A percentile compares a stretch with the other conserved stretches of the same genome.
Conservation (phyloP, 768 basidiomycete genomes). For the Amylocystis lapponica region DNA sequence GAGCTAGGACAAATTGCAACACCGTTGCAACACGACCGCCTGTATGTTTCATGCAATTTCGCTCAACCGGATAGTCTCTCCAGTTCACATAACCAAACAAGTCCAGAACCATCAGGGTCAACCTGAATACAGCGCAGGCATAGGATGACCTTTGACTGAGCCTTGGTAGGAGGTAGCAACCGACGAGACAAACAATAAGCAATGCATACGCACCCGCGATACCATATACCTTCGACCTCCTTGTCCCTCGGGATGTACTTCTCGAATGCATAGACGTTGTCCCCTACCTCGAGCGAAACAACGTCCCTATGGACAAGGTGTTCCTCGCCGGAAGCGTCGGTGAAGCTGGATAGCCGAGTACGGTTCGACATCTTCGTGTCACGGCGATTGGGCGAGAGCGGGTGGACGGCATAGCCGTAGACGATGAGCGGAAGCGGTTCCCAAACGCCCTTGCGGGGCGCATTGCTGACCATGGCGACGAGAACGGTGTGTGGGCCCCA, state of each 20-base stretch:
- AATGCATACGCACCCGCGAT: constrained; percentile 92
- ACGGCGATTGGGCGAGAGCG: constrained; percentile 68
- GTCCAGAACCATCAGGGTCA: too few relatives aligned
- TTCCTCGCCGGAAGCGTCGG: constrained; percentile 55
- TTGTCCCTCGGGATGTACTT: constrained; percentile 71
- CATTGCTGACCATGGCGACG: constrained; percentile 10
- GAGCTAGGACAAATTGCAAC: too few relatives aligned
- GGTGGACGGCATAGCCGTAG: constrained; percentile 90
- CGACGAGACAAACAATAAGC: too few relatives aligned
- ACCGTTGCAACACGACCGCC: too few relatives aligned
- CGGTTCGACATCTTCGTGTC: constrained; percentile 62
- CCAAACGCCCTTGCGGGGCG: constrained; percentile 40
- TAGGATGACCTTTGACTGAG: too few relatives aligned
- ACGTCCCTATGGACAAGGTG: constrained; percentile 65
- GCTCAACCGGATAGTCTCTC: too few relatives aligned
- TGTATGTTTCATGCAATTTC: too few relatives aligned
- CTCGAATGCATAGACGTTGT: constrained; percentile 97
- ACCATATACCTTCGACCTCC: constrained; percentile 83
- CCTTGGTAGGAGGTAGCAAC: too few relatives aligned
- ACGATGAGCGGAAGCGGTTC: constrained; percentile 67
- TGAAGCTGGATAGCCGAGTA: constrained; percentile 55
- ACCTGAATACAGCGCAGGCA: not conserved
- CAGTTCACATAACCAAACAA: too few relatives aligned
- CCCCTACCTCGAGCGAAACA: constrained; percentile 87
- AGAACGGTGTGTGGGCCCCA: too few relatives aligned